Evolutionary conservation across 2,329 filamentous ascomycete genomes (phyloP).

Genomic region (Pestalotiopsis sp.): DNA sequence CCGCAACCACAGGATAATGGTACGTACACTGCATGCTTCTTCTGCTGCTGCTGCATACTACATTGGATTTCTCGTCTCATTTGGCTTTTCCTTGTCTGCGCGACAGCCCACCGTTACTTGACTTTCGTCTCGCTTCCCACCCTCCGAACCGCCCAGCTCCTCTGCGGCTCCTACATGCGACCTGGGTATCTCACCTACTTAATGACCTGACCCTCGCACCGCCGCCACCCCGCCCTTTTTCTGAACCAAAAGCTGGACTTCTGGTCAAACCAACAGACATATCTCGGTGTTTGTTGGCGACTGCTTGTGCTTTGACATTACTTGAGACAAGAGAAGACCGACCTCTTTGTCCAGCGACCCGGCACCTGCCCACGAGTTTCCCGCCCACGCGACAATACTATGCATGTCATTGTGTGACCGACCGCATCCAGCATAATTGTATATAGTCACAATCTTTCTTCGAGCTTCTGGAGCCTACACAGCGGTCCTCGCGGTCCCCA

Average conservation of each 20-base stretch:
- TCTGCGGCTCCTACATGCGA: not conserved
- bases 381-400: constrained; percentile 1
- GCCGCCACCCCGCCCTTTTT: not conserved
- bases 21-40: not conserved
- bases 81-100: not conserved
- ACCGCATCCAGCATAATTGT: constrained; percentile 1
- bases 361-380: not conserved
- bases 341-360: not conserved
- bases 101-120: not conserved
- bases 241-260: constrained; percentile 14
- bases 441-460: constrained; percentile 1
- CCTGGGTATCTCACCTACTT: not conserved
- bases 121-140: not conserved
- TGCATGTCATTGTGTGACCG: constrained; percentile 12
- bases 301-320: not conserved
- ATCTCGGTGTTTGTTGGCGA: not conserved
- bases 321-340: not conserved
- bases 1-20: not conserved
- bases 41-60: not conserved
- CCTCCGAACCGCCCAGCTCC: not conserved
- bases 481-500: not conserved
- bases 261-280: constrained; percentile 6
- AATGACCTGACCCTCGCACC: not conserved
- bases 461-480: not conserved
- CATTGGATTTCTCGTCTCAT: not conserved